These are phyloP conservation scores for Cladochytrium replicatum DNA, from an alignment of 192 early-diverging fungal species.

Conservation along the genomic window DNA sequence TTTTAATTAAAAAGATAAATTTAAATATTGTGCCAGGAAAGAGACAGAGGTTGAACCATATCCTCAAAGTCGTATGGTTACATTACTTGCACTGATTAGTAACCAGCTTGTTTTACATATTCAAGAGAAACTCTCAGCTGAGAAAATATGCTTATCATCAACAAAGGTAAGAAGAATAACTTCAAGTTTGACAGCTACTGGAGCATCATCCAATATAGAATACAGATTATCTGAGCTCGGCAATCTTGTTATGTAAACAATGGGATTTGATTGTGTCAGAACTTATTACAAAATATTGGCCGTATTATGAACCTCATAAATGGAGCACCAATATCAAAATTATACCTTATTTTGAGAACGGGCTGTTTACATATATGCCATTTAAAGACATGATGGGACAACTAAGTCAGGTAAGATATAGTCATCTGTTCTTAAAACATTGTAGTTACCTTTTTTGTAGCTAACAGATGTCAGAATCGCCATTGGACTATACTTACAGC, in stretches of 20 bases:
- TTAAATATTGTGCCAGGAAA: slow-evolving; percentile 21
- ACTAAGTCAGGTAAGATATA: slow-evolving; percentile 21
- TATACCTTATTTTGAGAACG: too few species aligned
- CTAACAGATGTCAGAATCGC: slow-evolving; percentile 10
- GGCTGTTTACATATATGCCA: slow-evolving; percentile 9
- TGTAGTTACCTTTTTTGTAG: slow-evolving; percentile 4
- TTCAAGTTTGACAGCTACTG: slow-evolving; percentile 8
- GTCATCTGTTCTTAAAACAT: slow-evolving; percentile 1
- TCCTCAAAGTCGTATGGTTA: slow-evolving; percentile 24
- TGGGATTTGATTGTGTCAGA: slow-evolving; percentile 14
- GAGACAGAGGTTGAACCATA: slow-evolving; percentile 27
- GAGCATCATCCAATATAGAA: slow-evolving; percentile 14
- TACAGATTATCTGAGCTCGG: slow-evolving; percentile 20
- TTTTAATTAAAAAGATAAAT: not conserved
- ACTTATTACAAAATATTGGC: slow-evolving; percentile 40
- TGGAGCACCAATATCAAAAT: too few species aligned
- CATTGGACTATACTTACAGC: slow-evolving; percentile 17
- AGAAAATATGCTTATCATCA: slow-evolving; percentile 10
- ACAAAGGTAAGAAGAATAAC: slow-evolving; percentile 11
- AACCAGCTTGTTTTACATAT: slow-evolving; percentile 19
- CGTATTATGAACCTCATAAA: slow-evolving; percentile 24
- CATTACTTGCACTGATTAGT: too few species aligned
- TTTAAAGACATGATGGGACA: slow-evolving; percentile 12
- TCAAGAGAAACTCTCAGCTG: slow-evolving; percentile 10
- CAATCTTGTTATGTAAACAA: slow-evolving; percentile 10